Base-by-base conservation (phyloP, 805 yeast species). In the Starmera pachycereana region DNA sequence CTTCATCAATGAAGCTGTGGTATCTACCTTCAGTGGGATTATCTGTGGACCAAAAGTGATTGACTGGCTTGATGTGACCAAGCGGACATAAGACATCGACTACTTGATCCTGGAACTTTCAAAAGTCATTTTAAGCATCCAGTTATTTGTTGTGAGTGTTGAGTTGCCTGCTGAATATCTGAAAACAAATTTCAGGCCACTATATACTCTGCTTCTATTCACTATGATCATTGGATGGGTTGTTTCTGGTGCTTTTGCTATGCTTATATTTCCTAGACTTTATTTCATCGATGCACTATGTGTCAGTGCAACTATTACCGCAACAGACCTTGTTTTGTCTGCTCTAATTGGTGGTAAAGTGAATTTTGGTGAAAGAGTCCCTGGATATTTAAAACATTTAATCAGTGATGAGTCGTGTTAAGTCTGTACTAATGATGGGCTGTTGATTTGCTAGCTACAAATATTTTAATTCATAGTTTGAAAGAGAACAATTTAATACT, bases 341-440 rank as follows among this genome's bases (percentile, higher is more conserved):
- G 81, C 81, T 33, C 83, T 85, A 2, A 79, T 80, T 33, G 85
- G 81, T 28, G 80, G 81, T 63, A 77, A 77, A 45, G 87, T 87
- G 39, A 74, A 74, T 47, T 81, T 81, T 54, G 84, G 86, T 8
- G 74, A 72, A 50, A 61, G 78, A 45, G 83, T 81, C 29, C 76
- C 81, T 3, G 78, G 78, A 11, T 76, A 73, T 46, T 65, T 81
- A 42, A 62, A 84, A 47, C 70, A 78, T 46, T 61, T 81, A 40
- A 61, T 81, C 36, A 66, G 78, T 29, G 85, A 86, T 1, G 89
- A 81, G 51, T 75, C 85, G n/a, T n/a, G n/a, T n/a, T n/a, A n/a
- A n/a, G n/a, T n/a, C n/a, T n/a, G 83, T 4, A 79, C 86, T 48
- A 81, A 81, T 52, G 89, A 81, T 53, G 88, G 88, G 34, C 69